Evolutionary conservation across 495 filamentous ascomycete genomes (phyloP).

Genomic region (Xylaria scruposa): DNA sequence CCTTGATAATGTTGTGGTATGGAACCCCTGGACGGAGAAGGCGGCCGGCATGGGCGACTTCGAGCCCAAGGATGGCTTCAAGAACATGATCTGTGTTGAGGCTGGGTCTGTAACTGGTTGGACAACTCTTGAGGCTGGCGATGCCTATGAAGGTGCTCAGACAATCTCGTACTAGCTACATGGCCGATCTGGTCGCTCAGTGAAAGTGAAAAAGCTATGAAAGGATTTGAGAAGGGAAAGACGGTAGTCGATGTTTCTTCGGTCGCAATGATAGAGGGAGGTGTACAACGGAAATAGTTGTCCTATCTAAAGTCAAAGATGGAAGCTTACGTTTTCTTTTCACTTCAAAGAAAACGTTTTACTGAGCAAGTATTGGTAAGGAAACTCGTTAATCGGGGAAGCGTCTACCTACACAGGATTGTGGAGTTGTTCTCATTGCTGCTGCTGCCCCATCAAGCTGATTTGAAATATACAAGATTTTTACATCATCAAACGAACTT

Average conservation of each 20-base stretch:
- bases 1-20: conserved; percentile 86
- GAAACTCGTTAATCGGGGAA: background rate
- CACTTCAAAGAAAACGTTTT: background rate
- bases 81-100: conserved; percentile 93
- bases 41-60: conserved; percentile 85
- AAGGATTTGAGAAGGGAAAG: background rate
- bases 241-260: background rate
- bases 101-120: conserved; percentile 82
- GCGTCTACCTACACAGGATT: background rate
- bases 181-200: background rate
- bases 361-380: background rate
- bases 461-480: background rate
- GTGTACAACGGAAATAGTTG: background rate
- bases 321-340: background rate
- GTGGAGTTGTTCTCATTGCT: background rate
- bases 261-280: background rate
- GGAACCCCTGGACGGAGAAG: conserved; percentile 96
- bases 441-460: background rate
- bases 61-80: conserved; percentile 83
- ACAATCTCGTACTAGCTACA: conserved; percentile 57
- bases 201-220: conserved; percentile 20
- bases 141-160: conserved; percentile 90
- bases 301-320: background rate
- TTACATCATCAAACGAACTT: background rate
- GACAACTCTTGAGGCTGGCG: conserved; percentile 83